Conservation (phyloP, 164 flowering plant species). For the Tetracentron sinense region DNA sequence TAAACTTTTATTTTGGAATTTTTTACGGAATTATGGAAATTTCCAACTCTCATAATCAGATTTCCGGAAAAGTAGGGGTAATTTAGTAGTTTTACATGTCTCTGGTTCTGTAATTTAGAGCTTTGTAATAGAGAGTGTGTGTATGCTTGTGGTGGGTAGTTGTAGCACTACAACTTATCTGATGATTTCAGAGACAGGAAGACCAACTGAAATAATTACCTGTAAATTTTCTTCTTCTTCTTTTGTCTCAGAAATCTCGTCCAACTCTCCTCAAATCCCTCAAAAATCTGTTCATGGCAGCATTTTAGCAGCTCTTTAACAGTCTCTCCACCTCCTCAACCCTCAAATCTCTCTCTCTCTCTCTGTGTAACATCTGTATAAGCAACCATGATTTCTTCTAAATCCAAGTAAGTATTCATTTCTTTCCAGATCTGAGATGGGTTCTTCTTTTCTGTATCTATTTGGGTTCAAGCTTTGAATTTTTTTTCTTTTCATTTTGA, state of each 20-base stretch:
- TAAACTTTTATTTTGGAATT: no score
- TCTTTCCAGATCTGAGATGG: slow-evolving; percentile 32
- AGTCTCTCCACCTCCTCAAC: background rate
- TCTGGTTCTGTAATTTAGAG: no score
- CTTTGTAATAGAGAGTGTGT: no score
- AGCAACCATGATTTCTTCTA: slow-evolving; percentile 43
- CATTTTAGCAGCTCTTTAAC: slow-evolving; percentile 19
- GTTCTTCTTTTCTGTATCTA: background rate
- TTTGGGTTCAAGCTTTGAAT: background rate
- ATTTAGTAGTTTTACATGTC: background rate
- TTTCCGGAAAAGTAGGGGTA: slow-evolving; percentile 8
- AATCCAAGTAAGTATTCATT: slow-evolving; percentile 44
- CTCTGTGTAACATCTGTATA: background rate
- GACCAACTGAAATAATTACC: slow-evolving; percentile 1
- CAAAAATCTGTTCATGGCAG: slow-evolving; percentile 24
- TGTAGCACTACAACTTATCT: background rate
- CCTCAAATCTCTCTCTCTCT: background rate
- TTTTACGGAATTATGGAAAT: no score
- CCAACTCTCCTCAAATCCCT: slow-evolving; percentile 1
- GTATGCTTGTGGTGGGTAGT: background rate
- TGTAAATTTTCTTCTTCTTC: slow-evolving; percentile 1
- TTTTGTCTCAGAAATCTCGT: slow-evolving; percentile 1
- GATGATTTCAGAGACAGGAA: background rate
- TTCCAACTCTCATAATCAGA: no score
- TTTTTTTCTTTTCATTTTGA: background rate